Conservation (phyloP, 345 rosid genomes). For the Euphorbia tirucalli region DNA sequence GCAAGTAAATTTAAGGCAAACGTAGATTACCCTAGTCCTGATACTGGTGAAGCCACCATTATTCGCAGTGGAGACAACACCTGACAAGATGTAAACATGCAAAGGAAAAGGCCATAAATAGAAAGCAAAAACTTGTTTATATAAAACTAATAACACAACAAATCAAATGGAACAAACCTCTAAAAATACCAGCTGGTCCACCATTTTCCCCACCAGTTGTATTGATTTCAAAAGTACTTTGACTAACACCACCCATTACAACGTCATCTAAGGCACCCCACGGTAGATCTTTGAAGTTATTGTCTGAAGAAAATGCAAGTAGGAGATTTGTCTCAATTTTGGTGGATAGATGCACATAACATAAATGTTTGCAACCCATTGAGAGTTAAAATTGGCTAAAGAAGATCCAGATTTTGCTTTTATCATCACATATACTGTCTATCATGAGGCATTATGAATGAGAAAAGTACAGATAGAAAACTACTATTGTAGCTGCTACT, state of each 20-base stretch:
- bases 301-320: constrained; percentile 42
- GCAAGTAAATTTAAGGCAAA: constrained; percentile 9
- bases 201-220: constrained; percentile 69
- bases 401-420: too few species aligned
- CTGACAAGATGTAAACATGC: constrained; percentile 34
- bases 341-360: not conserved
- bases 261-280: constrained; percentile 99
- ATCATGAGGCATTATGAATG: too few species aligned
- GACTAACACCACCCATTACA: constrained; percentile 96
- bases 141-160: not conserved
- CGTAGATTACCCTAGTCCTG: constrained; percentile 65
- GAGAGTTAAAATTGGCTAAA: not conserved
- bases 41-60: constrained; percentile 92
- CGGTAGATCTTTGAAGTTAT: constrained; percentile 62
- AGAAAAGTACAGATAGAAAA: too few species aligned
- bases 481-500: not conserved
- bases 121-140: not conserved
- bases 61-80: constrained; percentile 83
- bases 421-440: too few species aligned
- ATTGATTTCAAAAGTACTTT: constrained; percentile 68
- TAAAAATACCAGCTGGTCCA: constrained; percentile 68
- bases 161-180: constrained; percentile 48
- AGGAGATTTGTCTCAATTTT: not conserved
- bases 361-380: not conserved
- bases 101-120: constrained; percentile 2